A percentile compares a stretch with the other conserved stretches of the same genome.
Evolutionary conservation across 2,329 filamentous ascomycete genomes (phyloP).

Genomic region (Metarhizium rileyi): DNA sequence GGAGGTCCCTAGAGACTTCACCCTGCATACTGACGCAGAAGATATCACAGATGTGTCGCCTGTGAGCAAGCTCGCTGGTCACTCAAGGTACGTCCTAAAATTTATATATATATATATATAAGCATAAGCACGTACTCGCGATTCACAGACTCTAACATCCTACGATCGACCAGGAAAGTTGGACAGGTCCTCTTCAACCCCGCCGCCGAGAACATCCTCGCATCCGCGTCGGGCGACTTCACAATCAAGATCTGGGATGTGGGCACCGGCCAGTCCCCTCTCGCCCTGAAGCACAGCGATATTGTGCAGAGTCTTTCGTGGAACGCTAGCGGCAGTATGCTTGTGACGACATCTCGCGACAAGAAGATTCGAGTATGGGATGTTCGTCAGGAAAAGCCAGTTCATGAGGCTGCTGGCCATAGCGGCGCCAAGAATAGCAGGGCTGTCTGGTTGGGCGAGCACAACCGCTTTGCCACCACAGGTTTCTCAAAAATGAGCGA

Average conservation of each 20-base stretch:
- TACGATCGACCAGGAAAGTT: constrained; percentile 60
- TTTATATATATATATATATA: background rate
- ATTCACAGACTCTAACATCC: background rate
- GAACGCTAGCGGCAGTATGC: constrained; percentile 77
- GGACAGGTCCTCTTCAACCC: constrained; percentile 98
- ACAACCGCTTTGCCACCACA: constrained; percentile 90
- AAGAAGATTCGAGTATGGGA: constrained; percentile 99
- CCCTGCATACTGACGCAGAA: constrained; percentile 74
- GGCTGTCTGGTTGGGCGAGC: constrained; percentile 93
- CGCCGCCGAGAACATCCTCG: constrained; percentile 87
- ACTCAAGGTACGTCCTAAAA: constrained; percentile 58
- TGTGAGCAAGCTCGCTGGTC: constrained; percentile 71
- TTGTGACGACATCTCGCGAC: constrained; percentile 91
- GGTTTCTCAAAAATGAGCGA: constrained; percentile 99
- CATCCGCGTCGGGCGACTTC: constrained; percentile 90
- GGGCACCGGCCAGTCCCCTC: constrained; percentile 61
- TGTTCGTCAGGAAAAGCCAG: constrained; percentile 81
- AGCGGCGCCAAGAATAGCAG: constrained; percentile 95
- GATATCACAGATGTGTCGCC: constrained; percentile 75
- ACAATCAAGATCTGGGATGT: constrained; percentile 96
- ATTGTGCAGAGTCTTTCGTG: constrained; percentile 93
- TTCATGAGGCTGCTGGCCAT: constrained; percentile 77
- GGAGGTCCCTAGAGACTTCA: constrained; percentile 85
- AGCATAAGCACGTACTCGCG: background rate
- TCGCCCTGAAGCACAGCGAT: constrained; percentile 76